Evolutionary conservation across 2,329 filamentous ascomycete genomes (phyloP), one percentile per base, ranked within the genome.

Genomic region (Aspergillus tamarii): DNA sequence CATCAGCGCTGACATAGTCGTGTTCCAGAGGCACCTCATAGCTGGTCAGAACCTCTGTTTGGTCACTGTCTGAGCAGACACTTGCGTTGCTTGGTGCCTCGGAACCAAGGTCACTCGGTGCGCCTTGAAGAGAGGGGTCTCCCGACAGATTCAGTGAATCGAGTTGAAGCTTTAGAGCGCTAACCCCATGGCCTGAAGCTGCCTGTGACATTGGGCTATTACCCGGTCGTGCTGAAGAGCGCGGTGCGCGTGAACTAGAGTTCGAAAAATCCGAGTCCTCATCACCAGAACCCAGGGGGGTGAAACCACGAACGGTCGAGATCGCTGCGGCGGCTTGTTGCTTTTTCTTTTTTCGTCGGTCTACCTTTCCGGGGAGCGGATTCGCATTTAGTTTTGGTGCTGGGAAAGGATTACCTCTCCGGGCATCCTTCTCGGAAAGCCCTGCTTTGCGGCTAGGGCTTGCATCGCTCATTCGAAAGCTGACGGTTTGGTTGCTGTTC

Each of bases 21-120:
- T 92, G 81, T 69, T 95, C 91, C 43, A 97, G 84, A 59, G 88
- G 88, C 67, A 97, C 89, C 79, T 97, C 92, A 74, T 97, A 97
- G 74, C 89, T 91, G 58, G 91, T 91, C 75, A 87, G 86, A n/a
- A 81, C 78, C 71, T 94, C 91, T 1, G 91, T 94, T 46, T 84
- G 83, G 67, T 90, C 88, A 64, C 84, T 86, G 61, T 86, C 85
- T 57, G 86, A 87, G 67, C 85, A 89, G 72, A 74, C 84, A 74
- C 85, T 90, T 69, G 84, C 83, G 74, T 84, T 88, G 68, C 85
- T 88, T 62, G 74, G 78, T 65, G 82, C 80, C 60, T 76, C 74
- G 30, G 81, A 80, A 53, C 77, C 77, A 59, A 78, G 70, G 59
- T 80, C 76, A 71, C 83, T 85, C 72, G 82, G 84, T 69, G 78